Conservation (phyloP, 495 filamentous ascomycete genomes). For the Aspergillus taichungensis region DNA sequence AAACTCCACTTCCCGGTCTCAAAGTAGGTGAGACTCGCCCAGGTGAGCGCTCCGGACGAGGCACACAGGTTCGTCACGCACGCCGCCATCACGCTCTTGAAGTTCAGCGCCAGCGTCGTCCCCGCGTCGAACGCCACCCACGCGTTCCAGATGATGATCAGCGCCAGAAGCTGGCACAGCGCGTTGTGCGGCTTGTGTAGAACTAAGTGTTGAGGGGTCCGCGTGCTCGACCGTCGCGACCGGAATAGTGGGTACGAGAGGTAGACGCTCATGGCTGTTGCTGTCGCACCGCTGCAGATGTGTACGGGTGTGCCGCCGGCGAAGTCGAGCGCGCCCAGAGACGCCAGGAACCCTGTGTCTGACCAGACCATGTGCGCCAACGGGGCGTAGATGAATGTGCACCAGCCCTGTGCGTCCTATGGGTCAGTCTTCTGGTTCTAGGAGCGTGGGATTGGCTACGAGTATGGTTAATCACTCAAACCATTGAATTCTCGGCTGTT, state of each 20-base stretch:
- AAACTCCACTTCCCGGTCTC: constrained; percentile 39
- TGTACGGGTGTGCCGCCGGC: constrained; percentile 41
- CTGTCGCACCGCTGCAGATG: constrained; percentile 37
- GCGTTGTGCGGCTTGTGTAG: constrained; percentile 41
- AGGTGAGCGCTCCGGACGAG: constrained; percentile 36
- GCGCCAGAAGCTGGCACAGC: constrained; percentile 41
- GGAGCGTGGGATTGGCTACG: too few species aligned
- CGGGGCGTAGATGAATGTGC: constrained; percentile 37
- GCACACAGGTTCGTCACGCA: constrained; percentile 44
- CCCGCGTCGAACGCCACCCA: constrained; percentile 50
- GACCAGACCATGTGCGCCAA: constrained; percentile 40
- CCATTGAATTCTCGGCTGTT: too few species aligned
- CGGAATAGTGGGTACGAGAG: constrained; percentile 36
- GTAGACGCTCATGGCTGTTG: constrained; percentile 32
- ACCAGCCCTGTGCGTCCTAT: constrained; percentile 27
- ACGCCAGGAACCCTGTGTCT: constrained; percentile 25
- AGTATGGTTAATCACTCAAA: too few species aligned
- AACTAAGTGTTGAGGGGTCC: constrained; percentile 31
- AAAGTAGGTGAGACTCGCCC: constrained; percentile 37
- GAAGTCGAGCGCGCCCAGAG: constrained; percentile 35
- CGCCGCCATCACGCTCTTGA: constrained; percentile 38
- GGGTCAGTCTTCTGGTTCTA: not conserved
- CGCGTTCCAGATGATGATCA: constrained; percentile 46
- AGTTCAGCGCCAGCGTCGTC: constrained; percentile 35
- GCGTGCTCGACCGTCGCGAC: constrained; percentile 25